Conservation (phyloP, 805 yeast genomes). For the Komagataella populi region DNA sequence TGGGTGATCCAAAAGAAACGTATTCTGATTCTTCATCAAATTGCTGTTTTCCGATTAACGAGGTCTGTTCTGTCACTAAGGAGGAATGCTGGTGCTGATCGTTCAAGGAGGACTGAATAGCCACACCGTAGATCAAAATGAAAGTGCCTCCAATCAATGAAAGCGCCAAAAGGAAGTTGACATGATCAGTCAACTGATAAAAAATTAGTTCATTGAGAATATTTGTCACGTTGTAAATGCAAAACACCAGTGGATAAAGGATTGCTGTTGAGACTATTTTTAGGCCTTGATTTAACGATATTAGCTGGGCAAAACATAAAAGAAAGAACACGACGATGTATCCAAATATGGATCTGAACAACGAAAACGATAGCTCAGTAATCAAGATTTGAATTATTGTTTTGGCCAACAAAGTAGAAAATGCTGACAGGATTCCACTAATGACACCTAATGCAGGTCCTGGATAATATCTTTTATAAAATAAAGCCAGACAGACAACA, state of each 20-base stretch:
- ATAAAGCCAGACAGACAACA: conserved; percentile 8
- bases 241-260: conserved; percentile 74
- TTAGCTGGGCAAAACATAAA: conserved; percentile 60
- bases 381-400: conserved; percentile 61
- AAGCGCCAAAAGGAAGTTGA: conserved; percentile 19
- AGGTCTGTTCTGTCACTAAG: neutral
- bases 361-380: neutral
- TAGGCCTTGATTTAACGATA: conserved; percentile 62
- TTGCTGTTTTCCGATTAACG: neutral
- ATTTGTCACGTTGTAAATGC: conserved; percentile 64
- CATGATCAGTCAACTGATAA: conserved; percentile 32
- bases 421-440: conserved; percentile 75
- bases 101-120: conserved; percentile 43
- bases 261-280: conserved; percentile 60
- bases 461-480: neutral
- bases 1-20: conserved; percentile 26
- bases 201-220: conserved; percentile 52
- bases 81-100: conserved; percentile 4
- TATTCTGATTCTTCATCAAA: conserved; percentile 15
- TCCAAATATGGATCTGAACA: conserved; percentile 13
- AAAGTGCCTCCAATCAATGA: conserved; percentile 31
- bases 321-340: conserved; percentile 29
- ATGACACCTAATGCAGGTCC: conserved; percentile 57
- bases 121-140: conserved; percentile 55
- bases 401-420: conserved; percentile 76